Evolutionary conservation across 2,329 filamentous ascomycete species (phyloP).

Genomic region (Hansfordia pulvinata): DNA sequence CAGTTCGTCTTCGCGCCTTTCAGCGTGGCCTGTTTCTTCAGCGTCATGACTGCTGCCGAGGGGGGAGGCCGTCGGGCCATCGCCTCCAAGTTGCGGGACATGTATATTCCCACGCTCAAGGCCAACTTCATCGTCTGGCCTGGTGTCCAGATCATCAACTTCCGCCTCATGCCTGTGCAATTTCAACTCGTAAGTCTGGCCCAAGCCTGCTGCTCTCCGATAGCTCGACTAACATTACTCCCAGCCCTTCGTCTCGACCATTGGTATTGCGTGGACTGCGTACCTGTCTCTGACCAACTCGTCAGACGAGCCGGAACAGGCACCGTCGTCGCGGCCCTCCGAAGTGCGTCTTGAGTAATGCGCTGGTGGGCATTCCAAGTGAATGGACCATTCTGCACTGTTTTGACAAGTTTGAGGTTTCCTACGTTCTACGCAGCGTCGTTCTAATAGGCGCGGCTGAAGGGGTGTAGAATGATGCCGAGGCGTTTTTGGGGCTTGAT

Average conservation of each 20-base stretch:
- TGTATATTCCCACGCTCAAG: slow-evolving; percentile 88
- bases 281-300: slow-evolving; percentile 90
- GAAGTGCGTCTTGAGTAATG: slow-evolving; percentile 22
- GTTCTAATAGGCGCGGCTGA: too few relatives aligned
- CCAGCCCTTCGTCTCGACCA: slow-evolving; percentile 86
- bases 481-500: too few relatives aligned
- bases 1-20: slow-evolving; percentile 88
- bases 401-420: too few relatives aligned
- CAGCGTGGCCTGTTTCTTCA: slow-evolving; percentile 80
- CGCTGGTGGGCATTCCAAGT: too few relatives aligned
- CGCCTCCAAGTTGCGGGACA: slow-evolving; percentile 74
- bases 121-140: slow-evolving; percentile 96
- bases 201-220: background rate
- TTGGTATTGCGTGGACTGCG: slow-evolving; percentile 96
- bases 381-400: too few relatives aligned
- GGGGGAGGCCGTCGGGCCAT: slow-evolving; percentile 76
- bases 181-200: slow-evolving; percentile 73
- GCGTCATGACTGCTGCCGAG: slow-evolving; percentile 90
- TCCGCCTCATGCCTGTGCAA: slow-evolving; percentile 85
- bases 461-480: too few relatives aligned
- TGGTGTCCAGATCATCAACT: slow-evolving; percentile 91
- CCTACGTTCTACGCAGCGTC: too few relatives aligned
- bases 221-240: slow-evolving; percentile 2
- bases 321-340: slow-evolving; percentile 13
- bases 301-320: slow-evolving; percentile 48